Evolutionary conservation across 1,139 yeast species (phyloP), one percentile per base, ranked within the genome.

Genomic region (Saccharomyces hybrid): DNA sequence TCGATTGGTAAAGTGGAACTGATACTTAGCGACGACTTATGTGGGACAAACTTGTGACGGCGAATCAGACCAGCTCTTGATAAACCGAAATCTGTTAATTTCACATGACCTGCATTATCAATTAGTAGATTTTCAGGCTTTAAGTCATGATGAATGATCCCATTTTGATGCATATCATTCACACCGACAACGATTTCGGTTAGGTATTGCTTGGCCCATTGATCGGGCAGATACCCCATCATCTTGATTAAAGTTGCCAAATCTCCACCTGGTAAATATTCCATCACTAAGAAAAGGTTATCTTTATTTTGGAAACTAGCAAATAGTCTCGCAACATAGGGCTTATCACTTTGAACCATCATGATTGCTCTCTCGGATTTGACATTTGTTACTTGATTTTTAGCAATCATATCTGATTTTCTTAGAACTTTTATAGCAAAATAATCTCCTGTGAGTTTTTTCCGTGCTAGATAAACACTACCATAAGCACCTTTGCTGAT

Each of bases 401-500:
- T 93, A 2, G 96, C 95, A 59, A 93, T 84, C 98, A 95, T 93
- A 69, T 93, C 99, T 5, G 95, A 81, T 69, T 95, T 95, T 62
- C 85, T 88, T 59, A 95, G 74, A n/a, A 91, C 95, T 68, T 95
- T 95, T 57, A 95, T 90, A 1, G 99, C 99, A 62, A 88, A 95
- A 68, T 90, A 88, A 59, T 95, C 99, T 2, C 98, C 97, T 0
- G 98, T 93, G 13, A 86, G 71, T 62, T 83, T 85, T 62, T 95
- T 80, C 59, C 85, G 82, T 0, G 96, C 93, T 16, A 95, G 74
- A 67, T 84, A 93, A 0, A 95, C 99, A 46, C 96, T 86, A 0
- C 99, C 99, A 75, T 91, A 95, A 0, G 99, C 99, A 32, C 99
- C 99, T 66, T 89, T 88, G 66, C 96, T 88, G 53, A 95, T 90